Percentiles rank a stretch among this genome's conserved stretches.
These are phyloP conservation scores for Lactifluus hygrophoroides DNA, from an alignment of 768 basidiomycete species.

Conservation along the genomic window DNA sequence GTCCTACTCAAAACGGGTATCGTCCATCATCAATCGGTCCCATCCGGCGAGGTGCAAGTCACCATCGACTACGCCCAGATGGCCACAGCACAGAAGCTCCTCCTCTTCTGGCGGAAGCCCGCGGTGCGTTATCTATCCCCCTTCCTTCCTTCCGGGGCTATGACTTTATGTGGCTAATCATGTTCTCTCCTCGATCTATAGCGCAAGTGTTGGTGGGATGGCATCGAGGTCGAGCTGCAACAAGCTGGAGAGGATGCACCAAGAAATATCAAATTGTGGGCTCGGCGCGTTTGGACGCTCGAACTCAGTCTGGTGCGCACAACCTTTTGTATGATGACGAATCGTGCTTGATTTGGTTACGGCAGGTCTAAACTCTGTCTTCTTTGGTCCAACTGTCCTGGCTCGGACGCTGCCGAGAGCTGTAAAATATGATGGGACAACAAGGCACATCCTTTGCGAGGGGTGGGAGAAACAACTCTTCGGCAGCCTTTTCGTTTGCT, in stretches of 20 bases:
- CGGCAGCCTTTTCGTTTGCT: background rate
- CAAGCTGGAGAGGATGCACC: conserved; percentile 42
- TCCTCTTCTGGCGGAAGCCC: conserved; percentile 98
- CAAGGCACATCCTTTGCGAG: background rate
- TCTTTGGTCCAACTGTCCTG: background rate
- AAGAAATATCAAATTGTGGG: conserved; percentile 83
- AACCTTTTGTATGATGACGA: background rate
- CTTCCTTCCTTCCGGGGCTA: background rate
- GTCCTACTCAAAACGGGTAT: conserved; percentile 98
- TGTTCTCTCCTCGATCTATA: conserved; percentile 28
- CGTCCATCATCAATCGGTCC: conserved; percentile 58
- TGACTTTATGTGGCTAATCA: conserved; percentile 7
- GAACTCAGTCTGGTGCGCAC: conserved; percentile 80
- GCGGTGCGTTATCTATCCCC: conserved; percentile 57
- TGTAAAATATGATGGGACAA: background rate
- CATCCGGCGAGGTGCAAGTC: conserved; percentile 56
- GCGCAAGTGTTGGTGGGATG: conserved; percentile 99
- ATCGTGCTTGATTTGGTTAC: background rate
- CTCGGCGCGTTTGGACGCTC: conserved; percentile 94
- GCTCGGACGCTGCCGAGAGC: background rate
- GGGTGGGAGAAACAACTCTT: background rate
- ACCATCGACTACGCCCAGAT: conserved; percentile 88
- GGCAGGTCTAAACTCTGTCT: conserved; percentile 14
- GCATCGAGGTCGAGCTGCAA: conserved; percentile 80
- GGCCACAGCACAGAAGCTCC: conserved; percentile 93